Evolutionary conservation across 495 filamentous ascomycete genomes (phyloP).

Genomic region (Penicillium crystallinum): DNA sequence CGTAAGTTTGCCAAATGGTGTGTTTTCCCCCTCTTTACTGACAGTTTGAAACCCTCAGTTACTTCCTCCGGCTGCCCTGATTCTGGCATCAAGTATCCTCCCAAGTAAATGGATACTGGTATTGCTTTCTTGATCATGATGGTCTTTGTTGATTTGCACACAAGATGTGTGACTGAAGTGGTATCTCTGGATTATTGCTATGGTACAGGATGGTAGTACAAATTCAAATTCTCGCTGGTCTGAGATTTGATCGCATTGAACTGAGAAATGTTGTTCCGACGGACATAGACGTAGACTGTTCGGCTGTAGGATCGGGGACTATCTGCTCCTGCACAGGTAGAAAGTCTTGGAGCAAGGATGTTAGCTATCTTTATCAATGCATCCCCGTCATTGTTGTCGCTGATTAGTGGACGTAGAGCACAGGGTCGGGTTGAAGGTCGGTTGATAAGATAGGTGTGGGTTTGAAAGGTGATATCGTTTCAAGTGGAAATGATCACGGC

Average conservation of each 20-base stretch:
- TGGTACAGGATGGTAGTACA: slow-evolving; percentile 2
- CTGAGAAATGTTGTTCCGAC: neutral
- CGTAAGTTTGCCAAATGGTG: slow-evolving; percentile 30
- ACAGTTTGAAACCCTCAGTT: slow-evolving; percentile 28
- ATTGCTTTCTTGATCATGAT: neutral
- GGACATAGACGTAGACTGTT: neutral
- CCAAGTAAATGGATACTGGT: slow-evolving; percentile 34
- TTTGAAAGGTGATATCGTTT: too few species aligned
- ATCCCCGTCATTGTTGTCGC: neutral
- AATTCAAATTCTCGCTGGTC: neutral
- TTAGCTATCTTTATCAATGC: neutral
- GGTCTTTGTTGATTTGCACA: neutral
- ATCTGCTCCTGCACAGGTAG: neutral
- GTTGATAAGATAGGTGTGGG: too few species aligned
- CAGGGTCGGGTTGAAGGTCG: neutral
- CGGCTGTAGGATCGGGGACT: neutral
- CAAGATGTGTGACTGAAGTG: neutral
- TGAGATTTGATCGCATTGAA: neutral
- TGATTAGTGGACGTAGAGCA: neutral
- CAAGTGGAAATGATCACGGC: too few species aligned
- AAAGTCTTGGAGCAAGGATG: neutral
- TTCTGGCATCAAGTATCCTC: slow-evolving; percentile 55
- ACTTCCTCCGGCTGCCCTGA: slow-evolving; percentile 50
- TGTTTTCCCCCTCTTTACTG: neutral
- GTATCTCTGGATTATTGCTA: slow-evolving; percentile 3